Evolutionary conservation across 805 yeast species (phyloP), one percentile per base, ranked within the genome.

Genomic region (Millerozyma miso): DNA sequence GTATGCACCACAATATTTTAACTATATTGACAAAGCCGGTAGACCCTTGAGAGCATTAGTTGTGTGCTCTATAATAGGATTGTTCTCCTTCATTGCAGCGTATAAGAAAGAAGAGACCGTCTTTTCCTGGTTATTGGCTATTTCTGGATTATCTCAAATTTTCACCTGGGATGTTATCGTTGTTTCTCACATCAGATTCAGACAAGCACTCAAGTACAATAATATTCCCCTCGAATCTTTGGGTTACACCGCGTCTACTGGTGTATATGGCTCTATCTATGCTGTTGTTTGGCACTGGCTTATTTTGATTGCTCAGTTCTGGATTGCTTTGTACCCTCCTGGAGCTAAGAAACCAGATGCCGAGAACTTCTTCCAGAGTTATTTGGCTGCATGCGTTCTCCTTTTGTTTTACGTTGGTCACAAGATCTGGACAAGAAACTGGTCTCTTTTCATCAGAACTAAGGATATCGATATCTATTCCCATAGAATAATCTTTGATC

Each of bases 81-180:
- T 63, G 37, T 63, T 69, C 45, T 57, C 69, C 13, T 69, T 65
- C 48, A 69, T 69, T 44, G 71, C 74, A 5, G 73, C 73, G 6
- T 69, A 62, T 45, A 53, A 63, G 19, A 58, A 68, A 42, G 62
- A 69, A 50, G 69, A 59, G 15, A 53, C 63, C 13, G 74, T 69
- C 3, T 69, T 69, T 51, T 57, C 55, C 38, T 69, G 73, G 72
- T 60, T 69, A 45, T 64, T 69, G 47, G 62, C 73, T 15, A 65
- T 69, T 34, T 64, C 71, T 23, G 75, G 72, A 15, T 53, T 69
- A 39, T 64, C 72, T 5, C 69, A 69, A 44, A 58, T 69, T 33
- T 69, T 69, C 50, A 69, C 73, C 8, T 69, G 75, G 75, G 59
- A 62, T 33, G 60, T 67, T 13, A 68, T 69, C 47, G 64, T 71